Base-by-base conservation (phyloP, 371 early-diverging fungal genomes). In the Mortierella sp. region DNA sequence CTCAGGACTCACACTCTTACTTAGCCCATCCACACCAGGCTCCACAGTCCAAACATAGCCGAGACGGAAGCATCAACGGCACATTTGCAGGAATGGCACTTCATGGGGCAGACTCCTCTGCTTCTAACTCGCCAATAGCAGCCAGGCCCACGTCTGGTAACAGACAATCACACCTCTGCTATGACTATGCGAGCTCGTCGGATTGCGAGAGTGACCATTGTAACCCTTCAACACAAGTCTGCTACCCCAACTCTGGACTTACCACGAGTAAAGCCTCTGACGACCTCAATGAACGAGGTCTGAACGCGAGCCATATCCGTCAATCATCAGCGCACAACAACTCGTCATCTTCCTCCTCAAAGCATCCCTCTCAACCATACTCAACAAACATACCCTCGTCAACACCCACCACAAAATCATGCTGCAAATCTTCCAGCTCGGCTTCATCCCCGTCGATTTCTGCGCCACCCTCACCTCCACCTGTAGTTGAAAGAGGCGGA, bases 121-220 rank as follows among this genome's bases (percentile, higher is more conserved):
- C 68, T 24, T 38, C 60, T 31, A 60, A 60, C 9, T 63, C 60
- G 8, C 84, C 70, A 44, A 52, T 58, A n/a, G 42, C 50, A 3
- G 65, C 60, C 8, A 31, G n/a, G 44, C 4, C 57, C 26, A 55
- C 26, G 44, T 2, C 63, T 50, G 24, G 68, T 50, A 75, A 80
- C 7, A 31, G 68, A 16, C 84, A 77, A 14, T 45, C 81, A 13
- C 68, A 82, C 16, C 55, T 82, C 5, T 82, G 86, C 54, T 82
- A 76, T 45, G 87, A 86, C 52, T 78, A 80, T 65, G 54, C 76
- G n/a, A 82, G 83, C 68, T 82, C 87, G 0, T 82, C 87, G 1
- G 83, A 86, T 26, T 79, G 73, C 55, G 83, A 86, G 55, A 82
- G 82, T 44, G 83, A 82, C 26, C 82, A 80, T 3, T 82, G 72